Conservation (phyloP, 1,139 yeast species). For the Fermentozyma sake region DNA sequence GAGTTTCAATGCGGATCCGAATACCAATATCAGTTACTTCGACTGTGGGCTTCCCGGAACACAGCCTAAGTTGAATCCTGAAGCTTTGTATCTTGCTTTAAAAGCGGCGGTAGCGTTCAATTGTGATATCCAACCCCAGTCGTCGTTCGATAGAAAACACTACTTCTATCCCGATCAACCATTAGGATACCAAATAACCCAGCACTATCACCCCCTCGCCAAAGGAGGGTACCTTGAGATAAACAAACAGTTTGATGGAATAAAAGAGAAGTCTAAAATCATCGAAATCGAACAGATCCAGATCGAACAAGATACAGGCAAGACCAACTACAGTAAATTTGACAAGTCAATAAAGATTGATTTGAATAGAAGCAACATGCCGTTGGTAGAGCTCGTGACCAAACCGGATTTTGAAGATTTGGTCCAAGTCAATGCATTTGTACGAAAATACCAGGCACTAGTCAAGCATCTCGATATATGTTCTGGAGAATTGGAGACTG, state of each 20-base stretch:
- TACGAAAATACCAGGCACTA: conserved; percentile 73
- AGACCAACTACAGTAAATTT: conserved; percentile 54
- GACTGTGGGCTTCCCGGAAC: conserved; percentile 93
- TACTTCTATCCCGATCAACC: conserved; percentile 97
- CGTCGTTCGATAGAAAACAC: conserved; percentile 88
- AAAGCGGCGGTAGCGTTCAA: conserved; percentile 71
- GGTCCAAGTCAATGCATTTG: conserved; percentile 69
- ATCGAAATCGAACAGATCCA: conserved; percentile 72
- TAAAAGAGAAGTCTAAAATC: conserved; percentile 31
- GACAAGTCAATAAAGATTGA: conserved; percentile 56
- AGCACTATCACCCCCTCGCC: conserved; percentile 79
- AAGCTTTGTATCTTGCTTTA: conserved; percentile 68
- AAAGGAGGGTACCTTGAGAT: conserved; percentile 55
- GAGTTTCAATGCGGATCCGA: conserved; percentile 54
- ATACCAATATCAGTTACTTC: conserved; percentile 67
- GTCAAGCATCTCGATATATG: conserved; percentile 69
- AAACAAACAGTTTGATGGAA: conserved; percentile 49
- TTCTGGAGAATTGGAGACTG: conserved; percentile 88
- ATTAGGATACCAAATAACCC: conserved; percentile 92
- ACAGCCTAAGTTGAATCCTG: conserved; percentile 76
- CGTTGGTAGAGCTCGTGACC: conserved; percentile 87
- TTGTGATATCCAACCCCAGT: conserved; percentile 50
- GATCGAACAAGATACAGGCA: conserved; percentile 93
- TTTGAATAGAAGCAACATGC: conserved; percentile 78
- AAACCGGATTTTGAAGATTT: conserved; percentile 76